phyloP scores from a whole-genome alignment of 148 eudicot species.

The Vaccinium vitisidaea region DNA sequence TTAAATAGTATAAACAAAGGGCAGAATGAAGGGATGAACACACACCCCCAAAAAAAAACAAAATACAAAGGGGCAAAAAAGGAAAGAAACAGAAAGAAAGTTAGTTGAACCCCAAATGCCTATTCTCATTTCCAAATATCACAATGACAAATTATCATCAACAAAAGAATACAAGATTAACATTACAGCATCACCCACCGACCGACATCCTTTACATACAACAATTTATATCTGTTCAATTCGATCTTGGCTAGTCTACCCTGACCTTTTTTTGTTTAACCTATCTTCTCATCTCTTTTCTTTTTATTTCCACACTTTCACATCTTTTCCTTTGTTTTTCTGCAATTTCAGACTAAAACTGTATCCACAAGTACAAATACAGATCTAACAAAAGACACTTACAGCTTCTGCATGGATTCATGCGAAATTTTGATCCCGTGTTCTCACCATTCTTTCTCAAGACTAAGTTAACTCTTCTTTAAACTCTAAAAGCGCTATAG shows the following conservation, averaged over 20 bases:
- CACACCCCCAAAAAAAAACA: background rate
- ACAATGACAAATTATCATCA: background rate
- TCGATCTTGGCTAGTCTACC: slow-evolving; percentile 3
- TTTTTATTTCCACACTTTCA: background rate
- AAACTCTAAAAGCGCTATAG: slow-evolving; percentile 48
- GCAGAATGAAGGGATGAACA: background rate
- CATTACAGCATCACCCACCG: background rate
- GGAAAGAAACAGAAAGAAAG: background rate
- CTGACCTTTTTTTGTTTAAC: background rate
- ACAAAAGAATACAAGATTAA: slow-evolving; percentile 5
- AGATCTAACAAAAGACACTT: background rate
- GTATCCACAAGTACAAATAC: background rate
- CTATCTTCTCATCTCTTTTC: background rate
- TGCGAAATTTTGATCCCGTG: background rate
- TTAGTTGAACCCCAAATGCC: background rate
- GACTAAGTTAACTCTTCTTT: slow-evolving; percentile 68
- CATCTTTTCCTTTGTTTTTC: background rate
- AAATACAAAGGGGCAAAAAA: background rate
- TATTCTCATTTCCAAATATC: slow-evolving; percentile 5
- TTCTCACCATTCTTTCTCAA: background rate
- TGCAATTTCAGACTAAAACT: slow-evolving; percentile 7
- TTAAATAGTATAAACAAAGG: too few relatives aligned
- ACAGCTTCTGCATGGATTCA: background rate
- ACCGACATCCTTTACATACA: slow-evolving; percentile 14
- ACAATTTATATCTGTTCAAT: slow-evolving; percentile 3